These are phyloP conservation scores for Nakazawaea wyomingensis DNA, from an alignment of 805 yeast species.

Conservation along the genomic window DNA sequence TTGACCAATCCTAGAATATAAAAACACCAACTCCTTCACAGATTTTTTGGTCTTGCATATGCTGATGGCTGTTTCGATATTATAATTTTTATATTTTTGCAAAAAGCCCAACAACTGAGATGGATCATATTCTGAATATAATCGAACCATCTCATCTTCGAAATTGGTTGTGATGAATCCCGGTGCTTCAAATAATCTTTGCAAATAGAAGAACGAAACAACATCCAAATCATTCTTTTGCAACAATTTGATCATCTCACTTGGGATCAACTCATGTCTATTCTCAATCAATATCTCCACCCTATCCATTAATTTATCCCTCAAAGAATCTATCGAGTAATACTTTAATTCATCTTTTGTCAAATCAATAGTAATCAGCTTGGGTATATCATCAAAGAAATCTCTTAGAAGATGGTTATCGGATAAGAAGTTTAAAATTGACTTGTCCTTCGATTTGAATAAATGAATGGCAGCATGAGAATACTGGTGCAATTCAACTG, in stretches of 20 bases:
- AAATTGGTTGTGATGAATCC: slow-evolving; percentile 46
- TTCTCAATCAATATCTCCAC: slow-evolving; percentile 54
- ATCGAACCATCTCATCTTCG: slow-evolving; percentile 61
- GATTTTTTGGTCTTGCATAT: slow-evolving; percentile 51
- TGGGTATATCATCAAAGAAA: slow-evolving; percentile 45
- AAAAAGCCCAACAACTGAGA: slow-evolving; percentile 55
- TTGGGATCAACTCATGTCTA: slow-evolving; percentile 61
- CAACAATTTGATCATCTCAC: slow-evolving; percentile 43
- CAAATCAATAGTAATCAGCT: slow-evolving; percentile 40
- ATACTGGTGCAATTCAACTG: slow-evolving; percentile 53
- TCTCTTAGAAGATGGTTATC: slow-evolving; percentile 56
- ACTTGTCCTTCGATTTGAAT: slow-evolving; percentile 46
- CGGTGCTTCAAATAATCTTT: slow-evolving; percentile 51
- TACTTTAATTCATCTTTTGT: slow-evolving; percentile 30
- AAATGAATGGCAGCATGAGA: slow-evolving; percentile 61
- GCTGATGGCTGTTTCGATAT: slow-evolving; percentile 64
- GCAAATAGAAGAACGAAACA: slow-evolving; percentile 62
- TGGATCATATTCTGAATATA: slow-evolving; percentile 62
- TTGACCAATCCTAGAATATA: slow-evolving; percentile 80
- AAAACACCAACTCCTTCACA: slow-evolving; percentile 70
- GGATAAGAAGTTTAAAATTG: slow-evolving; percentile 53
- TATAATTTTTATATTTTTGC: slow-evolving; percentile 53
- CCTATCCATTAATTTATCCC: slow-evolving; percentile 35
- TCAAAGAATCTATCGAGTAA: slow-evolving; percentile 37
- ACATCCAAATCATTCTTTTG: slow-evolving; percentile 35